Base-by-base conservation (phyloP, 2,329 filamentous ascomycete species). In the Triangularia setosa region DNA sequence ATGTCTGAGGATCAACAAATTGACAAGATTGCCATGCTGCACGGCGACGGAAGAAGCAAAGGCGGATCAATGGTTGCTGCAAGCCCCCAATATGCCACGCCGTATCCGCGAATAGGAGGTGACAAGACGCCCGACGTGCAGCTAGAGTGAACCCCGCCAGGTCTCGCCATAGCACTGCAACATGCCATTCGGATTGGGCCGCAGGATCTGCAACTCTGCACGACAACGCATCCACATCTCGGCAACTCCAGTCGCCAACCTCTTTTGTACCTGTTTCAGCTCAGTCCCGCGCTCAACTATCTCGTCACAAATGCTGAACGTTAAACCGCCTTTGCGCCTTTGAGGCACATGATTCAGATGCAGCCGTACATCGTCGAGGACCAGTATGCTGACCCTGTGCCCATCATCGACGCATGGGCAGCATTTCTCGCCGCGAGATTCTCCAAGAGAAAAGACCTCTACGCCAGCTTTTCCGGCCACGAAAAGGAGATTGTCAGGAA, bases 401-500 rank as follows among this genome's bases (percentile, higher is more conserved):
- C 63, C 11, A 64, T 65, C 27, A 66, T 62, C 2, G 67, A 70
- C 23, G 65, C 64, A 21, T 70, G 68, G 68, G 68, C 67, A 16
- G 62, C 62, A 25, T 70, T 68, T 24, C 64, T 70, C 14, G 62
- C 65, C 14, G 62, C 68, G 0, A 57, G 68, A 9, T 69, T 67
- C 27, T 61, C 68, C 25, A 64, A 60, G 27, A 56, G 68, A 11
- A 60, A 58, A 53, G 62, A 67, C 14, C 62, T 69, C 12, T 70
- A 69, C 35, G 58, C 64, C 1, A 61, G 60, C 55, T 64, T 70
- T 16, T 33, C 61, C 0, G 28, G 57, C 9, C 67, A 66, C 5
- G 68, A 70, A 21, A 65, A 67, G 35, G 64, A 69, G 40, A 66
- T 66, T 4, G 60, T 70, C 25, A 58, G 62, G 7, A 70, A 70